Evolutionary conservation across 768 basidiomycete species (phyloP).

Genomic region (Mycena polygramma): DNA sequence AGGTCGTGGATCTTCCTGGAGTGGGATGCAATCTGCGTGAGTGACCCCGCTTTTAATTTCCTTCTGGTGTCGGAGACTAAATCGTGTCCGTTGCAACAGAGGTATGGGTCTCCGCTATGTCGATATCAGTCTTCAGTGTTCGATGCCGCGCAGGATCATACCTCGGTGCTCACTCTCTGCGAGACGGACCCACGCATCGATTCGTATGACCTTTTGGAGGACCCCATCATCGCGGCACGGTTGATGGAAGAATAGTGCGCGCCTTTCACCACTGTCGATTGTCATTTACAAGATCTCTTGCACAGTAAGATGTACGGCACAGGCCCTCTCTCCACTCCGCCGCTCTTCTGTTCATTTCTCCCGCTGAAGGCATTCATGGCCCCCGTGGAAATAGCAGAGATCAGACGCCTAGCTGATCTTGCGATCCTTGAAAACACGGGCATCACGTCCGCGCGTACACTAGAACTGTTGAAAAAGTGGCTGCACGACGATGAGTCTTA

Average conservation of each 20-base stretch:
- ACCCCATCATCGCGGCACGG: background rate
- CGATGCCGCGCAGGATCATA: conserved; percentile 4
- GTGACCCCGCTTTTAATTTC: background rate
- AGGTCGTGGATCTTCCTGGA: conserved; percentile 6
- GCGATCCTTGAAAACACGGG: background rate
- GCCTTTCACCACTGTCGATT: background rate
- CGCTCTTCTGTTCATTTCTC: conserved; percentile 5
- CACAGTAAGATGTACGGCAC: background rate
- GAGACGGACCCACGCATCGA: conserved; percentile 5
- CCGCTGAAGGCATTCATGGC: conserved; percentile 5
- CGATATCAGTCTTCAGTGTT: too few species aligned
- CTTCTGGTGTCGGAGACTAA: background rate
- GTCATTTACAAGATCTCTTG: background rate
- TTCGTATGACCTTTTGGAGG: conserved; percentile 1
- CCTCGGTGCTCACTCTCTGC: background rate
- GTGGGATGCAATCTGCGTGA: conserved; percentile 19
- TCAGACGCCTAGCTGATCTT: background rate
- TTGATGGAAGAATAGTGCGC: conserved; percentile 12
- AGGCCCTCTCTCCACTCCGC: background rate
- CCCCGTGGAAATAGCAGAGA: background rate
- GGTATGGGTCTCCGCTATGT: background rate
- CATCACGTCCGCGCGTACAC: background rate
- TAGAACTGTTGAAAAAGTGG: conserved; percentile 11
- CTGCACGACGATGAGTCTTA: conserved; percentile 13
- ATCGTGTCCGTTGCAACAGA: background rate